phyloP scores from a whole-genome alignment of 805 yeast species.

The Teunomyces gatunensis region DNA sequence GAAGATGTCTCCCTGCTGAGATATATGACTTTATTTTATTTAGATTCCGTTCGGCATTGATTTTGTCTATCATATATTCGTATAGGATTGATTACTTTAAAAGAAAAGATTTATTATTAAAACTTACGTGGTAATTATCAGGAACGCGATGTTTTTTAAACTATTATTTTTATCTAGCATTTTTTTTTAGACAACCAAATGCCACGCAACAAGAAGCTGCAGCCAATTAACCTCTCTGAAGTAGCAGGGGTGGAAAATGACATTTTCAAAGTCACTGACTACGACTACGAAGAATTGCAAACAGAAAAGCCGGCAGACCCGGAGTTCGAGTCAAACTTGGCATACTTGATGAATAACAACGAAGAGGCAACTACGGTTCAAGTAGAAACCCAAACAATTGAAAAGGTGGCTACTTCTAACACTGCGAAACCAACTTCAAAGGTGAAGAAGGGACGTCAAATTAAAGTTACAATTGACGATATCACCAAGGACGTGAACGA shows the following conservation, averaged over 20 bases:
- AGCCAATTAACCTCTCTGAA: not conserved
- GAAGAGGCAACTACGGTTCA: not conserved
- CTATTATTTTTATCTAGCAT: not conserved
- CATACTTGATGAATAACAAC: constrained; percentile 22
- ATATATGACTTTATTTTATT: constrained; percentile 8
- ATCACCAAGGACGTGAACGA: constrained; percentile 28
- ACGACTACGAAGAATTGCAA: constrained; percentile 16
- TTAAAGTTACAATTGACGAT: constrained; percentile 18
- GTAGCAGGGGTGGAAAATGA: not conserved
- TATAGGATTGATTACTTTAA: constrained; percentile 7
- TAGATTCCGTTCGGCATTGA: constrained; percentile 10
- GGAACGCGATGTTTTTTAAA: constrained; percentile 1
- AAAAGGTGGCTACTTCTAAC: not conserved
- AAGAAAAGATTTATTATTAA: constrained; percentile 9
- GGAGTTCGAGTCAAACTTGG: constrained; percentile 29
- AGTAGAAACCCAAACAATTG: not conserved
- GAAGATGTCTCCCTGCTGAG: constrained; percentile 7
- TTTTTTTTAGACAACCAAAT: not conserved
- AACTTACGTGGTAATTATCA: not conserved
- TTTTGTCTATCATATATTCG: constrained; percentile 6
- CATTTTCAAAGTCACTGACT: constrained; percentile 13
- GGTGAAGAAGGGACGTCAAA: constrained; percentile 5
- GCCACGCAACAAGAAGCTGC: constrained; percentile 3
- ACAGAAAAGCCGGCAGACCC: constrained; percentile 8
- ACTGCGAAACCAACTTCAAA: constrained; percentile 2